Evolutionary conservation across 1,139 yeast genomes (phyloP).

Genomic region (Arxiozyma slooffiae): DNA sequence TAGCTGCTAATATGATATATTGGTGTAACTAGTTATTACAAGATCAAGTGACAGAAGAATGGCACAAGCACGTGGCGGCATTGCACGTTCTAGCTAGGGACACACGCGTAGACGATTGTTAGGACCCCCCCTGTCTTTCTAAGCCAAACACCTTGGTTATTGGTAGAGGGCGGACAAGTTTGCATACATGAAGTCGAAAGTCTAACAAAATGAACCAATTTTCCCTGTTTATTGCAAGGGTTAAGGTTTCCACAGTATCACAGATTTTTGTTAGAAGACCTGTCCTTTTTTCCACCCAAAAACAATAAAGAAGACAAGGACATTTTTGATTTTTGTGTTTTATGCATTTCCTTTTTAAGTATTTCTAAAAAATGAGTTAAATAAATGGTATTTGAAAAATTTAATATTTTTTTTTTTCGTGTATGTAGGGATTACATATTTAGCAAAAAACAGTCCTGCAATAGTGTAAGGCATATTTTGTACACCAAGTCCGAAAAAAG

Average conservation of each 20-base stretch:
- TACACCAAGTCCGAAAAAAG: neutral
- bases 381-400: neutral
- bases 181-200: neutral
- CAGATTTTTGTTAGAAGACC: neutral
- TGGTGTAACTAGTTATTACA: neutral
- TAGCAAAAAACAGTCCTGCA: neutral
- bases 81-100: neutral
- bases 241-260: neutral
- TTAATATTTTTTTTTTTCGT: no score
- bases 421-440: neutral
- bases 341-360: neutral
- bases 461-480: neutral
- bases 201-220: no score
- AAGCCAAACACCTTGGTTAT: neutral
- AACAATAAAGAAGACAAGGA: neutral
- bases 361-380: no score
- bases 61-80: neutral
- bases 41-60: neutral
- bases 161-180: neutral
- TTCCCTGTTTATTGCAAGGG: neutral
- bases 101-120: neutral
- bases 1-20: neutral
- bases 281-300: neutral
- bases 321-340: neutral
- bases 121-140: neutral